Evolutionary conservation across 352 stramenopile species (phyloP), one percentile per base, ranked within the genome.

Genomic region (Pythium phragmitis): DNA sequence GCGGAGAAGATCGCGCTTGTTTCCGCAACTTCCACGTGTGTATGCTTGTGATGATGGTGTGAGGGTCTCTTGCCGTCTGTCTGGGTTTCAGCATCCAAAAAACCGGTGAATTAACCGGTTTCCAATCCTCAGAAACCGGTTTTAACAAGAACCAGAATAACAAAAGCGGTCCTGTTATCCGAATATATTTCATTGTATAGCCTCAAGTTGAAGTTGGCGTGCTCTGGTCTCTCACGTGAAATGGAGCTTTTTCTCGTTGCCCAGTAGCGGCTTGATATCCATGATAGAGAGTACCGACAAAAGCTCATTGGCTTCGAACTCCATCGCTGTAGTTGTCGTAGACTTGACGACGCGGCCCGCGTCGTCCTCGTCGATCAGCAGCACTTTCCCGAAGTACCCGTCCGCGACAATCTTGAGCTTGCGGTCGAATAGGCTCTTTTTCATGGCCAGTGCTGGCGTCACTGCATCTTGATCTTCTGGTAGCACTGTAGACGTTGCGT

Each of bases 191-290:
- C 34, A 39, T 39, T 3, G 11, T 0, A 7, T 50, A 50, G 43
- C 17, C 43, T n/a, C 43, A 50, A 50, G 43, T 50, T 50, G 43
- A 50, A 50, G 43, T 30, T 50, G 43, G 16, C 13, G 11, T n/a
- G 21, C 21, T 21, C n/a, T n/a, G n/a, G n/a, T n/a, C 28, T 28
- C 13, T 59, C 37, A 59, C 11, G 3, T 37, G 19, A 65, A 37
- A 39, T 26, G 58, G 2, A 65, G 49, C 26, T 65, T 65, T 19
- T 65, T 59, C 4, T 70, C 52, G 41, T 72, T 73, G 7, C 59
- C 52, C 5, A 81, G 57, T 19, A 78, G 30, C 7, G 59, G 62
- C 45, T 76, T 74, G 65, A 76, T 77, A 33, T 81, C 70, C 41
- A 69, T 53, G 60, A 77, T 73, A 9, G 43, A 65, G n/a, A 74